Evolutionary conservation across 202 grass and related monocot genomes (phyloP).

Genomic region (Schoenoplectus tabernaemontani): DNA sequence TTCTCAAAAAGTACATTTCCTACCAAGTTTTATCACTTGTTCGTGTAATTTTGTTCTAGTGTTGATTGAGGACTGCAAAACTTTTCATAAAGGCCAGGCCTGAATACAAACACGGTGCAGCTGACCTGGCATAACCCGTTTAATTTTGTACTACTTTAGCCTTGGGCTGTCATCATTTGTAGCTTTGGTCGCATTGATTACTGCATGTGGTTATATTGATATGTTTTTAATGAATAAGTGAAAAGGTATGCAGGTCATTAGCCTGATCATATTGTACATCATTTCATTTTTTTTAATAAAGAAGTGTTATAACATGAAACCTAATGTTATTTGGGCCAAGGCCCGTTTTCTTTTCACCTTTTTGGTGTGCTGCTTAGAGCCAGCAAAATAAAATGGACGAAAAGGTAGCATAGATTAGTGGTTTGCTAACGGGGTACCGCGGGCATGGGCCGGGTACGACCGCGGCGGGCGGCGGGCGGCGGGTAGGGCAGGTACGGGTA

Average conservation of each 20-base stretch:
- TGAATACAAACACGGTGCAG: neutral
- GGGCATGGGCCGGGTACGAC: too few relatives aligned
- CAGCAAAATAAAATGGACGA: too few relatives aligned
- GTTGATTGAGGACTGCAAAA: neutral
- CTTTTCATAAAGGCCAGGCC: neutral
- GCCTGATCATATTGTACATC: too few relatives aligned
- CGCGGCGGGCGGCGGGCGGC: too few relatives aligned
- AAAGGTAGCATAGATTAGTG: too few relatives aligned
- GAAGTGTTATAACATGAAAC: too few relatives aligned
- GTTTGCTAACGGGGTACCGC: too few relatives aligned
- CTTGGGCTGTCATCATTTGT: neutral
- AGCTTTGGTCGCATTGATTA: neutral
- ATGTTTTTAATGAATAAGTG: neutral
- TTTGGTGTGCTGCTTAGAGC: too few relatives aligned
- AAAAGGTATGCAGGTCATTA: neutral
- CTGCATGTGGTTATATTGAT: neutral
- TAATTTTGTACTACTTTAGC: neutral
- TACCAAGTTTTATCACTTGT: neutral
- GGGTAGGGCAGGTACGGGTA: too few relatives aligned
- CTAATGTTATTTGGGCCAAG: too few relatives aligned
- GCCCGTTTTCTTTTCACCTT: too few relatives aligned
- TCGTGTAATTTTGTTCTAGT: neutral
- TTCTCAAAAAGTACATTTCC: neutral
- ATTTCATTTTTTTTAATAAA: neutral
- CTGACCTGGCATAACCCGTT: neutral